Percentiles rank a stretch among this genome's conserved stretches.
phyloP scores from a whole-genome alignment of 164 flowering plant genomes.

The Taxillus chinensis region DNA sequence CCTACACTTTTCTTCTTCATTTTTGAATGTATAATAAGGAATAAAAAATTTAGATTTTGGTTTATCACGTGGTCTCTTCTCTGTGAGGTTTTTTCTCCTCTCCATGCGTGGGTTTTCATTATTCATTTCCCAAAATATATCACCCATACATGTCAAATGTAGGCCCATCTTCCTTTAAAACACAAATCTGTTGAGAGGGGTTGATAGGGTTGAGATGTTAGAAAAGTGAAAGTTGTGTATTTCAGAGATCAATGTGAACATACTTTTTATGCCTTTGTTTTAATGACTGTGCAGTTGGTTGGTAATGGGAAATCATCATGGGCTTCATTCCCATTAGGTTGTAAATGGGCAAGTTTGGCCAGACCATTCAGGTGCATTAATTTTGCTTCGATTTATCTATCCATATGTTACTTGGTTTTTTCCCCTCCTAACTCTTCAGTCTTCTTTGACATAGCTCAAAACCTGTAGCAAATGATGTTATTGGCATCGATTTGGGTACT shows the following conservation, averaged over 20 bases:
- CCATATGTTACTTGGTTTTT: background rate
- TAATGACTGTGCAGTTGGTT: constrained; percentile 33
- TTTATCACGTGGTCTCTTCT: too few species aligned
- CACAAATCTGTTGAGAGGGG: too few species aligned
- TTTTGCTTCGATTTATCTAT: background rate
- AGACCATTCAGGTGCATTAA: constrained; percentile 58
- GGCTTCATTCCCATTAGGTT: constrained; percentile 17
- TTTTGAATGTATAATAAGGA: too few species aligned
- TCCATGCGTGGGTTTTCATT: too few species aligned
- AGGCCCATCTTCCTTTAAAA: too few species aligned
- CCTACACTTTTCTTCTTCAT: too few species aligned
- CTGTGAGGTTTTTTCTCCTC: too few species aligned
- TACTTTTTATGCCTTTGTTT: background rate
- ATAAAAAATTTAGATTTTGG: too few species aligned
- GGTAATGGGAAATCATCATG: constrained; percentile 31
- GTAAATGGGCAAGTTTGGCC: constrained; percentile 31
- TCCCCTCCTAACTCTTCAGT: background rate
- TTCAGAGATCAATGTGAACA: background rate
- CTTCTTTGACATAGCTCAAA: constrained; percentile 29
- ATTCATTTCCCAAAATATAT: too few species aligned
- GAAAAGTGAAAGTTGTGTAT: background rate
- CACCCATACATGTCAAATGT: too few species aligned
- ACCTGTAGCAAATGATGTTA: constrained; percentile 61
- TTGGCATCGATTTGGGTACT: constrained; percentile 84
- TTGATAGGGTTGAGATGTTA: too few species aligned